Evolutionary conservation across 768 basidiomycete genomes (phyloP), one percentile per base, ranked within the genome.

Genomic region (Pholiota microspora): DNA sequence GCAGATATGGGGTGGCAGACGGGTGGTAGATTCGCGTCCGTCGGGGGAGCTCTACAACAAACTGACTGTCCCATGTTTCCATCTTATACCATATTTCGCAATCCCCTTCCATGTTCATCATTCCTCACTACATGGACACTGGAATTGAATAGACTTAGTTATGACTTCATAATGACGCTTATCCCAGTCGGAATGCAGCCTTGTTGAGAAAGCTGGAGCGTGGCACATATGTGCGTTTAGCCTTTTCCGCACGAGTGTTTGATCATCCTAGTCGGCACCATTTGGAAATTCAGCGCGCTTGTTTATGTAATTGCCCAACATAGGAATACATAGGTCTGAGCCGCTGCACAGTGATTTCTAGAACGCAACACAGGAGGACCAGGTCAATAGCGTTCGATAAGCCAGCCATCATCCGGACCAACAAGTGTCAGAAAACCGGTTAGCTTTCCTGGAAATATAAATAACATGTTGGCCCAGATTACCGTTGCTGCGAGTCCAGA

Each of bases 151-250:
- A 44, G 38, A 51, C 51, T 18, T 18, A 40, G 18, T 16, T 35
- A 51, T 51, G 51, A 51, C 51, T 40, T 51, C 51, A 51, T 51
- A 28, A 42, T 51, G 51, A 51, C 51, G 40, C 12, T 35, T 12
- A n/a, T 29, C 23, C 18, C n/a, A 16, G 27, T 29, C 1, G 25
- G 9, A 31, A 44, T 50, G 34, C 49, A 40, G 25, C 24, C 23
- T 44, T 44, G 40, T 28, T 28, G 35, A 21, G 27, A 16, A 42
- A 29, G 28, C 40, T 23, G 40, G 21, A 21, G 40, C 40, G 8
- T 42, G 25, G 40, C 16, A 10, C 40, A 25, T 42, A 31, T 31
- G 29, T 29, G 50, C 38, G 38, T 9, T 28, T 29, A 32, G 25
- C 28, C 38, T 51, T 18, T 42, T 42, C 40, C 21, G 40, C 10